Evolutionary conservation across 2,329 filamentous ascomycete genomes (phyloP).

Genomic region (Claviceps quebecensis): DNA sequence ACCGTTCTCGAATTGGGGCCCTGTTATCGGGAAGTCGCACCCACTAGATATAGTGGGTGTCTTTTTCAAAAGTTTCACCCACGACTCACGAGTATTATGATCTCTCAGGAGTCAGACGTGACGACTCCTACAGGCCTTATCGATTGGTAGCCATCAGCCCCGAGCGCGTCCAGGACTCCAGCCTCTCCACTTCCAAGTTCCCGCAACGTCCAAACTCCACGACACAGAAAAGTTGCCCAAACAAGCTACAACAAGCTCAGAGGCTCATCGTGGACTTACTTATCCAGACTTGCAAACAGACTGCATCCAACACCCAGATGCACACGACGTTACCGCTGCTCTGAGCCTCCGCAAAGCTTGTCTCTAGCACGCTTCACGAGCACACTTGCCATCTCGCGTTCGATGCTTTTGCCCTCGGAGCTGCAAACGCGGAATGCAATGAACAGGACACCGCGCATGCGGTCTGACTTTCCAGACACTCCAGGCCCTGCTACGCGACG

Average conservation of each 20-base stretch:
- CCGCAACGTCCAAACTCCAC: background rate
- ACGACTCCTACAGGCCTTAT: background rate
- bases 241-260: background rate
- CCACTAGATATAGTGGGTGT: no score
- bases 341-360: background rate
- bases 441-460: slow-evolving; percentile 70
- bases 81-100: no score
- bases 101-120: no score
- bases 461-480: slow-evolving; percentile 69
- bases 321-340: background rate
- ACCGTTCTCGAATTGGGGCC: no score
- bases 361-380: background rate
- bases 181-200: background rate
- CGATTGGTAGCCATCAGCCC: background rate
- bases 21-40: no score
- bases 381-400: background rate
- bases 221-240: background rate
- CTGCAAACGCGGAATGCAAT: slow-evolving; percentile 47
- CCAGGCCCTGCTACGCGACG: slow-evolving; percentile 38
- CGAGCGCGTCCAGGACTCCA: background rate
- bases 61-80: no score
- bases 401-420: slow-evolving; percentile 5
- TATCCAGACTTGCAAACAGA: background rate
- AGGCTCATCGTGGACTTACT: background rate
- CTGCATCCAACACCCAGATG: background rate